Evolutionary conservation across 768 basidiomycete genomes (phyloP).

Genomic region (Psilocybe azurescens): DNA sequence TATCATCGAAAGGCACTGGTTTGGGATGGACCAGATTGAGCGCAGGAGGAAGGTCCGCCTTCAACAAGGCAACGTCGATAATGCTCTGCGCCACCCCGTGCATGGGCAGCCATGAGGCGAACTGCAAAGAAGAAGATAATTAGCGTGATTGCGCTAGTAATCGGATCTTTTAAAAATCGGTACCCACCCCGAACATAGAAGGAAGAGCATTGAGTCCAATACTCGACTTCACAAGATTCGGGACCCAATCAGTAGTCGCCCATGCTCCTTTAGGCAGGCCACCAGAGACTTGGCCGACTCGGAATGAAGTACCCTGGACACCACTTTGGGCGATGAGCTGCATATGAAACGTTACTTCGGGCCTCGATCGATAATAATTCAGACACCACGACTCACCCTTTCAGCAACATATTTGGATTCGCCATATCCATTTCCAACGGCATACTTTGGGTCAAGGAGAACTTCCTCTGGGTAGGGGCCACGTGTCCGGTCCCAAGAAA

Average conservation of each 20-base stretch:
- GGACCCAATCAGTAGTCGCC: constrained; percentile 44
- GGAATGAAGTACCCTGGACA: constrained; percentile 33
- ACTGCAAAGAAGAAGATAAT: constrained; percentile 2
- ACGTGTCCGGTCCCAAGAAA: constrained; percentile 31
- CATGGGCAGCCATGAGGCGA: constrained; percentile 42
- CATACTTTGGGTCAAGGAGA: constrained; percentile 29
- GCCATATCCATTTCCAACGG: constrained; percentile 33
- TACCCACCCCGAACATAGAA: constrained; percentile 30
- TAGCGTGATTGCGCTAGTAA: not conserved
- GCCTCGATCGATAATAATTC: not conserved
- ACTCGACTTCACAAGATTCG: constrained; percentile 44
- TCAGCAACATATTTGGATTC: constrained; percentile 41
- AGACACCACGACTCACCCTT: constrained; percentile 28
- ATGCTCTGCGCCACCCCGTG: constrained; percentile 38
- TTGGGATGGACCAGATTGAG: constrained; percentile 45
- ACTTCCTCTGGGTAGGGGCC: constrained; percentile 41
- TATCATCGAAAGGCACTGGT: constrained; percentile 32
- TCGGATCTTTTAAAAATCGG: not conserved
- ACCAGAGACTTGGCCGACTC: constrained; percentile 44
- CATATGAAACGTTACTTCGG: not conserved
- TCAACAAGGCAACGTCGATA: constrained; percentile 35
- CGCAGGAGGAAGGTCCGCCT: constrained; percentile 23
- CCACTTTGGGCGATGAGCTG: constrained; percentile 29
- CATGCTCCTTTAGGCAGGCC: constrained; percentile 40
- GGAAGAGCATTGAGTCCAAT: constrained; percentile 34